A percentile compares a stretch with the other conserved stretches of the same genome.
These are phyloP conservation scores for Atkinsonella texensis DNA, from an alignment of 2,329 filamentous ascomycete genomes.

Conservation along the genomic window DNA sequence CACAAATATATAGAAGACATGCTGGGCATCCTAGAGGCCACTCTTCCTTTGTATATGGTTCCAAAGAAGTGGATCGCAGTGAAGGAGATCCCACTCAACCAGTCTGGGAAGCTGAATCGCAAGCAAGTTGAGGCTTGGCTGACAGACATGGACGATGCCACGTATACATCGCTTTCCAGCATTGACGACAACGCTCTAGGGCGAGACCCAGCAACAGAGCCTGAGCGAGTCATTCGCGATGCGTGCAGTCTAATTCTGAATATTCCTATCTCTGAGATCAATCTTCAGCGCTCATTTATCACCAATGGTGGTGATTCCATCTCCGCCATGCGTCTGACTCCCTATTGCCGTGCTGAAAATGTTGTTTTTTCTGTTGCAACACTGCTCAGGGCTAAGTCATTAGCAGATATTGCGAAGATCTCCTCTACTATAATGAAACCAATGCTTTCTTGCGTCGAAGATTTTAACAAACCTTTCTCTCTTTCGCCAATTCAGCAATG, in stretches of 20 bases:
- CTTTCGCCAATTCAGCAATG: conserved; percentile 7
- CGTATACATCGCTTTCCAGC: not conserved
- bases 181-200: not conserved
- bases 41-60: conserved; percentile 11
- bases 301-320: conserved; percentile 32
- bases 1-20: conserved; percentile 3
- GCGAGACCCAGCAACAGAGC: not conserved
- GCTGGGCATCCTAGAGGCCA: conserved; percentile 5
- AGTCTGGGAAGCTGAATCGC: conserved; percentile 11
- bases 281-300: conserved; percentile 23
- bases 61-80: conserved; percentile 10
- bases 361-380: conserved; percentile 17
- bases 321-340: conserved; percentile 28
- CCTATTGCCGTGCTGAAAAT: conserved; percentile 21
- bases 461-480: not conserved
- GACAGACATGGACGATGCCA: not conserved
- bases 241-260: conserved; percentile 31
- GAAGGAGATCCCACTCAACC: conserved; percentile 7
- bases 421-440: not conserved
- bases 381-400: not conserved
- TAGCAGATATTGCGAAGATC: not conserved
- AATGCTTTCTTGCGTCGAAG: not conserved
- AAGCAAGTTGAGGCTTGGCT: conserved; percentile 3
- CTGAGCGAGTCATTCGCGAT: conserved; percentile 5
- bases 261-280: conserved; percentile 17